Conservation (phyloP, 768 basidiomycete genomes). For the Leccinum olivaceopallidum region DNA sequence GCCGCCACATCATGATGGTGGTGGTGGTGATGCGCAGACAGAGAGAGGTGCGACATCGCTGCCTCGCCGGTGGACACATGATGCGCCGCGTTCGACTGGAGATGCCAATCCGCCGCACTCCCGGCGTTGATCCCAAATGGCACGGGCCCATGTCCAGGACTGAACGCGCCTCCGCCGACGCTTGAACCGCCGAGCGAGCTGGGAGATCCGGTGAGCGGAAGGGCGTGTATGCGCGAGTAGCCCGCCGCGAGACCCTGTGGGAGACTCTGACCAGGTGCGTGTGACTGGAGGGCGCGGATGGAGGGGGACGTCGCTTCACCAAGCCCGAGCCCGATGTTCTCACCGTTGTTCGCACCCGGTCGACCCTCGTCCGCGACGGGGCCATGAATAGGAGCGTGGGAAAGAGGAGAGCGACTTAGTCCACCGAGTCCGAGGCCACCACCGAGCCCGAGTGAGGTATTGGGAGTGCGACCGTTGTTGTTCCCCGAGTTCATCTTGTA, state of each 20-base stretch:
- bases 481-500: constrained; percentile 50
- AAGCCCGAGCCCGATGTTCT: constrained; percentile 22
- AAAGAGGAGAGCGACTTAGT: constrained; percentile 29
- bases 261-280: constrained; percentile 88
- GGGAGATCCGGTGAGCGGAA: constrained; percentile 30
- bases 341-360: constrained; percentile 10
- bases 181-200: constrained; percentile 5
- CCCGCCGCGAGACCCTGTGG: constrained; percentile 69
- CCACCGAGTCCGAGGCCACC: constrained; percentile 25
- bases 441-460: constrained; percentile 21
- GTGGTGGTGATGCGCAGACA: constrained; percentile 30
- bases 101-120: constrained; percentile 29
- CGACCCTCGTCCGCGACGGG: constrained; percentile 30
- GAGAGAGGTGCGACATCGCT: constrained; percentile 22
- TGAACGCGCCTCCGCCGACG: constrained; percentile 28
- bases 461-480: constrained; percentile 31
- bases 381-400: constrained; percentile 29
- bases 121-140: constrained; percentile 34
- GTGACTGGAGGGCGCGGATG: constrained; percentile 77
- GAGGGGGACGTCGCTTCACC: constrained; percentile 63
- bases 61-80: constrained; percentile 15
- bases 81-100: constrained; percentile 26
- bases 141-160: constrained; percentile 32
- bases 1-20: constrained; percentile 23
- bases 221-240: constrained; percentile 74